These are phyloP conservation scores for Tolypocladium guangdongense DNA, from an alignment of 2,329 filamentous ascomycete genomes.

Conservation along the genomic window DNA sequence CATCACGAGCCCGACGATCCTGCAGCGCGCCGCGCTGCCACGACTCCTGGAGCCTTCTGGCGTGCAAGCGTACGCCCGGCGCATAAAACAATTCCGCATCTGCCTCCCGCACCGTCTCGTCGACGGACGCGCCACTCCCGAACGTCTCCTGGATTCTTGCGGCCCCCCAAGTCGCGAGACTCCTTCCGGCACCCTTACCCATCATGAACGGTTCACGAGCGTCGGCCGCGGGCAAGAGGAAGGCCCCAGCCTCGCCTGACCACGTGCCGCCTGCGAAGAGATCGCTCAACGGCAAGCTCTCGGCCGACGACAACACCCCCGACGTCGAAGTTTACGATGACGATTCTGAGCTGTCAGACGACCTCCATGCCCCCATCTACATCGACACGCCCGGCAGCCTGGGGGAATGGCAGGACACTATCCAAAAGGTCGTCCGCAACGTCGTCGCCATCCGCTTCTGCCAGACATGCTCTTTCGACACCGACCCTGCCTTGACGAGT, in stretches of 20 bases:
- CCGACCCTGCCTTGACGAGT: conserved; percentile 84
- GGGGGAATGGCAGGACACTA: conserved; percentile 85
- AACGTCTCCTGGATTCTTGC: neutral
- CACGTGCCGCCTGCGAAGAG: conserved; percentile 23
- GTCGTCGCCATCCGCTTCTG: conserved; percentile 99
- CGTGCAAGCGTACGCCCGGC: neutral
- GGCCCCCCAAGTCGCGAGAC: neutral
- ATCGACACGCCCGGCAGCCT: conserved; percentile 27
- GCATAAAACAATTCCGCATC: neutral
- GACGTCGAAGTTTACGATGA: conserved; percentile 29
- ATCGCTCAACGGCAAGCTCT: conserved; percentile 34
- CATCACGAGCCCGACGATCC: conserved; percentile 5
- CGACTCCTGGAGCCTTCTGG: neutral
- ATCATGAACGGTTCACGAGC: conserved; percentile 33
- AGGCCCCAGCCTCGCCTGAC: conserved; percentile 33
- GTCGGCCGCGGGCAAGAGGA: conserved; percentile 38
- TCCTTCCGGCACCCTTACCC: conserved; percentile 1
- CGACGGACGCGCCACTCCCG: neutral
- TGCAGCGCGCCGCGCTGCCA: neutral
- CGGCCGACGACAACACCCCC: conserved; percentile 38
- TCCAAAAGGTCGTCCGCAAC: conserved; percentile 86
- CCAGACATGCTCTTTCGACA: conserved; percentile 95
- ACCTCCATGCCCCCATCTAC: conserved; percentile 21
- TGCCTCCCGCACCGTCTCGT: neutral
- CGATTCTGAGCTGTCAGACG: conserved; percentile 30